Percentiles rank a stretch among this genome's conserved stretches.
Conservation (phyloP, 306 rosid species). For the Alnus glutinosa region DNA sequence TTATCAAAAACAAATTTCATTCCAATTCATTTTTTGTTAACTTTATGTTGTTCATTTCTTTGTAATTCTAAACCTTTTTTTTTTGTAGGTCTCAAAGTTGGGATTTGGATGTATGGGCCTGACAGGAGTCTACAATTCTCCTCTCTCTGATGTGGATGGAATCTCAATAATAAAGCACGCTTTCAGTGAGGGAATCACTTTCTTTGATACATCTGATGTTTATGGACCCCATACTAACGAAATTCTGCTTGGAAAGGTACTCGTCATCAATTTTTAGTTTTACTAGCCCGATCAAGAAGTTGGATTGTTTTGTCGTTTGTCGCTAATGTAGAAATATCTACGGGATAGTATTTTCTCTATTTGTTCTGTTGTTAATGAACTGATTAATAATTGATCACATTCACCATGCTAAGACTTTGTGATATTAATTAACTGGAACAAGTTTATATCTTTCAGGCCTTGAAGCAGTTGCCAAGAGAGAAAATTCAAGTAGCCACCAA, state of each 20-base stretch:
- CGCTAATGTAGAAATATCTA: neutral
- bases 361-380: neutral
- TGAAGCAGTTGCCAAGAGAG: constrained; percentile 68
- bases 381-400: neutral
- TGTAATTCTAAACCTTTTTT: neutral
- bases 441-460: constrained; percentile 41
- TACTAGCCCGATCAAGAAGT: neutral
- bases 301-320: neutral
- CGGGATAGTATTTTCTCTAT: neutral
- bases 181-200: constrained; percentile 41
- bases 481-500: constrained; percentile 72
- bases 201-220: constrained; percentile 39
- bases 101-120: constrained; percentile 51
- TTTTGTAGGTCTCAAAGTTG: constrained; percentile 42
- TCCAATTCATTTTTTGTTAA: neutral
- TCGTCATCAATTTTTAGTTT: neutral
- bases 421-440: neutral
- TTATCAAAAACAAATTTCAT: neutral
- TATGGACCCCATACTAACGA: constrained; percentile 40
- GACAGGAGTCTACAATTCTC: constrained; percentile 33
- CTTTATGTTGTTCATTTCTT: neutral
- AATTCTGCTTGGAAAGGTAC: constrained; percentile 42
- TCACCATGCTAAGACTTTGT: neutral
- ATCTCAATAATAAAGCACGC: constrained; percentile 28
- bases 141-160: constrained; percentile 34